Percentiles rank a stretch among this genome's conserved stretches.
phyloP scores from a whole-genome alignment of 371 early-diverging fungal genomes.

The Mucor indicus region DNA sequence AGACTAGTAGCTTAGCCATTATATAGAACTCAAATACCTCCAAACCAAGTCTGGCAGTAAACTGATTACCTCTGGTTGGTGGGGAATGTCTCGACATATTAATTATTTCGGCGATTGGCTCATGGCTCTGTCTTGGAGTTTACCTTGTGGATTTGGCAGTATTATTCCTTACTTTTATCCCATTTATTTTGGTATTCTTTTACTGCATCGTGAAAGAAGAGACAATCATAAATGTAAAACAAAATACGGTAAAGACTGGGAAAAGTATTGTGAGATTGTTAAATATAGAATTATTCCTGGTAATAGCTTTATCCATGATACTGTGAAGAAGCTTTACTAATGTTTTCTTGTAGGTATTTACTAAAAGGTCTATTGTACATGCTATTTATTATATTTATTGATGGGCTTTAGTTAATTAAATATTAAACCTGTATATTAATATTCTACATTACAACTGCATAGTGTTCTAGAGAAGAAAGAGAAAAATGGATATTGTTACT shows the following conservation, averaged over 20 bases:
- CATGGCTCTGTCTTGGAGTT: constrained; percentile 80
- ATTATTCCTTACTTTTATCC: constrained; percentile 85
- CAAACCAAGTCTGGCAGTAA: constrained; percentile 73
- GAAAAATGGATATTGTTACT: too few relatives aligned
- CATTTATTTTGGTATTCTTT: constrained; percentile 74
- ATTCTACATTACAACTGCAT: too few relatives aligned
- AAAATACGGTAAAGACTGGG: constrained; percentile 89
- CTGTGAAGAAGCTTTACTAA: too few relatives aligned
- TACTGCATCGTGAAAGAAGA: constrained; percentile 76
- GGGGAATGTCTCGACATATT: constrained; percentile 80
- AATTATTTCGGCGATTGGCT: constrained; percentile 86
- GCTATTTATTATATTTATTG: too few relatives aligned
- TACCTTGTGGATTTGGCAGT: constrained; percentile 72
- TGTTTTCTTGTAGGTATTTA: too few relatives aligned
- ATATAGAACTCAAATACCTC: constrained; percentile 71
- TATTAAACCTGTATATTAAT: too few relatives aligned
- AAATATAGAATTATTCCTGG: constrained; percentile 75
- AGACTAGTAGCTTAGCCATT: constrained; percentile 60
- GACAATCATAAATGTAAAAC: constrained; percentile 79
- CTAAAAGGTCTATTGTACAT: too few relatives aligned
- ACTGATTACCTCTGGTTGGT: constrained; percentile 84
- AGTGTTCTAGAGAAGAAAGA: too few relatives aligned
- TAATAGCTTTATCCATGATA: too few relatives aligned
- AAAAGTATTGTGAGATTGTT: constrained; percentile 73
- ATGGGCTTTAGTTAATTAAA: too few relatives aligned